These are phyloP conservation scores for Geotrichum citri-aurantii DNA, from an alignment of 1,139 yeast genomes.

Conservation along the genomic window DNA sequence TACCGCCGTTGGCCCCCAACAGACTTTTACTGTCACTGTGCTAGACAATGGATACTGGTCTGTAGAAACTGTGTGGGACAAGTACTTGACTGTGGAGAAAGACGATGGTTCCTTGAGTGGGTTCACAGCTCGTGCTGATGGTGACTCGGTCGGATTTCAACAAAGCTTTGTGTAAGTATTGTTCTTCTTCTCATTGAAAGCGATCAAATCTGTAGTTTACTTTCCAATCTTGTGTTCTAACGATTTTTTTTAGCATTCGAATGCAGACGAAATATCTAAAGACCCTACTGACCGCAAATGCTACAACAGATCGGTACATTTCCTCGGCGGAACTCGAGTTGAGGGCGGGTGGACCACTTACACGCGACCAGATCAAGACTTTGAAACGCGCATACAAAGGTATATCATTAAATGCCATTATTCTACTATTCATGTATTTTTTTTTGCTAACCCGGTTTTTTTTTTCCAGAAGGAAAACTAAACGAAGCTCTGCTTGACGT, in stretches of 20 bases:
- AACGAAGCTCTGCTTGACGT: slow-evolving; percentile 42
- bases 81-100: slow-evolving; percentile 20
- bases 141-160: slow-evolving; percentile 15
- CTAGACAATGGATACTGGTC: slow-evolving; percentile 21
- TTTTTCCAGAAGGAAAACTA: slow-evolving; percentile 33
- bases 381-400: slow-evolving; percentile 35
- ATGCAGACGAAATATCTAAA: slow-evolving; percentile 26
- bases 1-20: slow-evolving; percentile 39
- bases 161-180: slow-evolving; percentile 20
- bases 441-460: neutral
- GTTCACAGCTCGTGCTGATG: slow-evolving; percentile 5
- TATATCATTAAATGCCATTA: slow-evolving; percentile 6
- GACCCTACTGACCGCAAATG: slow-evolving; percentile 26
- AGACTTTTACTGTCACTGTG: slow-evolving; percentile 32
- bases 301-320: slow-evolving; percentile 25
- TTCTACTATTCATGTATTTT: neutral
- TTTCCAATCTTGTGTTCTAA: neutral
- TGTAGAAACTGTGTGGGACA: slow-evolving; percentile 22
- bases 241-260: slow-evolving; percentile 4
- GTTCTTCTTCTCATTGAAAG: neutral
- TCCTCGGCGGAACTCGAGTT: slow-evolving; percentile 29
- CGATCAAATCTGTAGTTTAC: too few relatives aligned
- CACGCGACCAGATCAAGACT: slow-evolving; percentile 28
- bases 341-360: slow-evolving; percentile 34
- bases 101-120: slow-evolving; percentile 11